Evolutionary conservation across 345 rosid species (phyloP).

Genomic region (Eucalyptus victrix): DNA sequence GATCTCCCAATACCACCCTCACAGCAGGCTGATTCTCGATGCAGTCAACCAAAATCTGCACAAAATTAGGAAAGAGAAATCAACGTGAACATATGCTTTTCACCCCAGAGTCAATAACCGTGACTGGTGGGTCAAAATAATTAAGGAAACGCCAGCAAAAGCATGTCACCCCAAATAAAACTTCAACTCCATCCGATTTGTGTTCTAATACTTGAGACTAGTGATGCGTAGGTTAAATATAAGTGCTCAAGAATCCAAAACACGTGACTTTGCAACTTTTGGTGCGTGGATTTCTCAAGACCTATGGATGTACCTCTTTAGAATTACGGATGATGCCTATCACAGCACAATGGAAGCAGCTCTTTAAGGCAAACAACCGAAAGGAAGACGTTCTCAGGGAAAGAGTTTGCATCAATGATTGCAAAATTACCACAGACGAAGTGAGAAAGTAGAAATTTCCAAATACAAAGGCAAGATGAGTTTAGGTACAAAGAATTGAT

Average conservation of each 20-base stretch:
- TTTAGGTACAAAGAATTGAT: neutral
- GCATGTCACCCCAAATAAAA: neutral
- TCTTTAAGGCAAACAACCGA: neutral
- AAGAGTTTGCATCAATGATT: neutral
- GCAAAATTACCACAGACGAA: neutral
- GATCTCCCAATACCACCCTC: conserved; percentile 40
- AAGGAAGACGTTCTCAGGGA: neutral
- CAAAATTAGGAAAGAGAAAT: neutral
- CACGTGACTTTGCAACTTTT: neutral
- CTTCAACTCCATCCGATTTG: neutral
- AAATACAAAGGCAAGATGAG: neutral
- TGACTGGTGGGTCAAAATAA: neutral
- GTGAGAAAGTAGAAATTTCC: neutral
- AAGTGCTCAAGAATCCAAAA: neutral
- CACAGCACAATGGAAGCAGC: neutral
- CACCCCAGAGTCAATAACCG: neutral
- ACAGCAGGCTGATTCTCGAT: conserved; percentile 44
- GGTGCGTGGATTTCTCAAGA: neutral
- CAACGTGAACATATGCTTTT: neutral
- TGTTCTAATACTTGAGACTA: neutral
- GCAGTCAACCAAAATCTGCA: conserved; percentile 46
- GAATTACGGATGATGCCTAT: neutral
- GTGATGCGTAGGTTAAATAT: neutral
- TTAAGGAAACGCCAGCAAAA: neutral
- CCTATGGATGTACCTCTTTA: neutral